Evolutionary conservation across 345 rosid genomes (phyloP).

Genomic region (Euphorbia tirucalli): DNA sequence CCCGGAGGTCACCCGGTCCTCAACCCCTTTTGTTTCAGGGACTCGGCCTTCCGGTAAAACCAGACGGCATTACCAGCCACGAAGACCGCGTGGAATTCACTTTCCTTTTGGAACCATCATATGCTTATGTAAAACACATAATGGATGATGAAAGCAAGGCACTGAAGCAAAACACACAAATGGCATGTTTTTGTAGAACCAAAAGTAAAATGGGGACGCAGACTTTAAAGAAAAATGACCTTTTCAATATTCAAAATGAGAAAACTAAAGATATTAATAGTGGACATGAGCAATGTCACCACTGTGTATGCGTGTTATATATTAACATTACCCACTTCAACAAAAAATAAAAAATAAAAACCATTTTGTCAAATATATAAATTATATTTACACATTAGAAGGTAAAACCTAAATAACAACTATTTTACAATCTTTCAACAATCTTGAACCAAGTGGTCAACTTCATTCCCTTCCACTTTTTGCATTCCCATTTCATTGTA

Average conservation of each 20-base stretch:
- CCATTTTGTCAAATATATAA: not conserved
- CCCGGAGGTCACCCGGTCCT: too few relatives aligned
- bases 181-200: not conserved
- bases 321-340: not conserved
- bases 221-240: not conserved
- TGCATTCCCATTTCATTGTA: not conserved
- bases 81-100: too few relatives aligned
- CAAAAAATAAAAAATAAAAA: too few relatives aligned
- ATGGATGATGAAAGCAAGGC: too few relatives aligned
- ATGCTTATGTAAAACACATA: too few relatives aligned
- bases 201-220: not conserved
- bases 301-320: not conserved
- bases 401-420: not conserved
- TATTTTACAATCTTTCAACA: not conserved
- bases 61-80: too few relatives aligned
- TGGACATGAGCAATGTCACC: too few relatives aligned
- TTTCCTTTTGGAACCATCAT: too few relatives aligned
- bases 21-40: too few relatives aligned
- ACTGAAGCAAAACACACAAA: not conserved
- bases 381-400: not conserved
- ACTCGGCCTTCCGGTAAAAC: too few relatives aligned
- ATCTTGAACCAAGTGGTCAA: not conserved
- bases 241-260: not conserved
- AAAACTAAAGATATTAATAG: not conserved
- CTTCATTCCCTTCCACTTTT: not conserved